Conservation (phyloP, 441 rosid species). For the Erodium trifolium region DNA sequence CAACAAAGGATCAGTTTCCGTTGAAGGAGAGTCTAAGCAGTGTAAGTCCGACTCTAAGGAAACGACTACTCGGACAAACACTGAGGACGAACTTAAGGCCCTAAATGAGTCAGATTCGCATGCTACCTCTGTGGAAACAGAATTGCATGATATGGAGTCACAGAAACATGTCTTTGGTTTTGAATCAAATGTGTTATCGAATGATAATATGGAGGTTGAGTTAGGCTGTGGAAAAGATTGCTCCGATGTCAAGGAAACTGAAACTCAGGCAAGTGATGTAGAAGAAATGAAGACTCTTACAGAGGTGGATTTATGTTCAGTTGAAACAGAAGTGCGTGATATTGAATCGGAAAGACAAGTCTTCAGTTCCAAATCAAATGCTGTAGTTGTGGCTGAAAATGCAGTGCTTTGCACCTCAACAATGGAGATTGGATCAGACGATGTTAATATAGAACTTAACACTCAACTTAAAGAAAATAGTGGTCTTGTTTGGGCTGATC, state of each 20-base stretch:
- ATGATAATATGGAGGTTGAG: constrained; percentile 19
- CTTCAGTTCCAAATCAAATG: constrained; percentile 14
- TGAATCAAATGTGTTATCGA: constrained; percentile 19
- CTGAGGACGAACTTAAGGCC: constrained; percentile 17
- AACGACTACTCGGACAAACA: constrained; percentile 12
- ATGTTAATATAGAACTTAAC: constrained; percentile 8
- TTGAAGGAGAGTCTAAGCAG: constrained; percentile 14
- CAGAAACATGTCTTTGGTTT: constrained; percentile 7
- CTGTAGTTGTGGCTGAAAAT: constrained; percentile 10
- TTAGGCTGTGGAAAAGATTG: constrained; percentile 1
- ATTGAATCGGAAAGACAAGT: constrained; percentile 12
- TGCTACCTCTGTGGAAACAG: constrained; percentile 11
- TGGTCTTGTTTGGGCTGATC: background rate
- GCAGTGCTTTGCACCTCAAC: background rate
- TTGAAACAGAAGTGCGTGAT: constrained; percentile 17
- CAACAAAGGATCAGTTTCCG: constrained; percentile 17
- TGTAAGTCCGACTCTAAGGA: constrained; percentile 19
- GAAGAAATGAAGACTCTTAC: background rate
- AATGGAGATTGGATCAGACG: constrained; percentile 14
- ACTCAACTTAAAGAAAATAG: constrained; percentile 13
- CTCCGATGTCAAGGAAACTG: background rate
- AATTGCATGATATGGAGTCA: constrained; percentile 18
- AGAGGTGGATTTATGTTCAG: background rate
- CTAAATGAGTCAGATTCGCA: constrained; percentile 11
- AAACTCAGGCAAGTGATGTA: constrained; percentile 1